A percentile compares a stretch with the other conserved stretches of the same genome.
phyloP scores from a whole-genome alignment of 768 basidiomycete species.

The Pilatotrama ljubarskyi region DNA sequence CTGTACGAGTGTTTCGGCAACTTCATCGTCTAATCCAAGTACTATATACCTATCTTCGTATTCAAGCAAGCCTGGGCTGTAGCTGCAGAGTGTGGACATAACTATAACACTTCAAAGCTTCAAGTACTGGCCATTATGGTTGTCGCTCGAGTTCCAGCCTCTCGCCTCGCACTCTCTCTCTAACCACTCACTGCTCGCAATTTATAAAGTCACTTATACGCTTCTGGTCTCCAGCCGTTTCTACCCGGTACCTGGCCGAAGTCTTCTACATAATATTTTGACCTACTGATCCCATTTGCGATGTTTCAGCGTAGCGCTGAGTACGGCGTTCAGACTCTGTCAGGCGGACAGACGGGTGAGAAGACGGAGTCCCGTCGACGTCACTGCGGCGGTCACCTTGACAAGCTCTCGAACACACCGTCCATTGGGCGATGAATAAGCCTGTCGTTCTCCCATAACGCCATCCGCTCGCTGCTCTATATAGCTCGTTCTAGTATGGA shows the following conservation, averaged over 20 bases:
- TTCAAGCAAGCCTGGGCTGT: too few species aligned
- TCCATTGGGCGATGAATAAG: background rate
- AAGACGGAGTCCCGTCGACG: conserved; percentile 7
- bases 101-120: background rate
- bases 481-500: background rate
- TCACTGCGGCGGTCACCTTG: background rate
- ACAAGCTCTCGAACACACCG: background rate
- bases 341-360: background rate
- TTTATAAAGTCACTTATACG: too few species aligned
- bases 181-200: too few species aligned
- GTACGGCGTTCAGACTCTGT: background rate
- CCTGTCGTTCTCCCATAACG: background rate
- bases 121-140: background rate
- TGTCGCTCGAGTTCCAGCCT: too few species aligned
- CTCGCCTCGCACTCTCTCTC: too few species aligned
- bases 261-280: background rate
- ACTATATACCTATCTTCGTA: too few species aligned
- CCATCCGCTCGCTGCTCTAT: background rate
- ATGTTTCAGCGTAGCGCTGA: background rate
- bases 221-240: too few species aligned
- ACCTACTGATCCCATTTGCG: too few species aligned
- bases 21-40: too few species aligned
- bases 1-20: too few species aligned
- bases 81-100: too few species aligned
- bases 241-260: too few species aligned